A percentile compares a stretch with the other conserved stretches of the same genome.
Conservation (phyloP, 2,329 filamentous ascomycete species). For the Neophaeococcomyces mojaviensis region DNA sequence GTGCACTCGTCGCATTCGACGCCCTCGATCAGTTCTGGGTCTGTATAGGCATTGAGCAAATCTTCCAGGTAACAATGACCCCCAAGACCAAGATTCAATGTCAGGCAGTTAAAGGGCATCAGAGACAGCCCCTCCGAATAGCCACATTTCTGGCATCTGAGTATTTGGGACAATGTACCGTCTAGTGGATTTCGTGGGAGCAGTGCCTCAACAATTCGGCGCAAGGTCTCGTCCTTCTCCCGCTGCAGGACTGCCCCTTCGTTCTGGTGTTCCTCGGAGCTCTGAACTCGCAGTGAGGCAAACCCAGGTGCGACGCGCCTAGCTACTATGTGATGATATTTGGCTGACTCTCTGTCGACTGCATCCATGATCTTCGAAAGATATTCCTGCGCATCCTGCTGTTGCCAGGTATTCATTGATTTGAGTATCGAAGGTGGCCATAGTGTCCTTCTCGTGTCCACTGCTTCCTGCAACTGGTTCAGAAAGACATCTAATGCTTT, state of each 20-base stretch:
- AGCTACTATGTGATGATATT: conserved; percentile 20
- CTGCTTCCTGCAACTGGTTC: conserved; percentile 57
- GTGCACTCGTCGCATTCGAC: conserved; percentile 92
- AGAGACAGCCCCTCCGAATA: conserved; percentile 82
- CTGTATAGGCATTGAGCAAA: conserved; percentile 75
- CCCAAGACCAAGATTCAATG: conserved; percentile 65
- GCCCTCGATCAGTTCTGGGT: conserved; percentile 75
- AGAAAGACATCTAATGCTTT: conserved; percentile 60
- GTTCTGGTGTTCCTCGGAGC: not conserved
- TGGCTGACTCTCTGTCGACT: conserved; percentile 67
- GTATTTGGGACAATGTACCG: conserved; percentile 77
- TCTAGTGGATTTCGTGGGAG: conserved; percentile 68
- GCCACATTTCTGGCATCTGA: conserved; percentile 78
- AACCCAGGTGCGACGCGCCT: conserved; percentile 15
- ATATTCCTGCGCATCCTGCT: conserved; percentile 97
- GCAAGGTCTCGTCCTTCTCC: not conserved
- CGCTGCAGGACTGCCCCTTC: not conserved
- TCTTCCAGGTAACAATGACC: conserved; percentile 65
- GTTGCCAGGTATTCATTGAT: conserved; percentile 89
- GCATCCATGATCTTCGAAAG: conserved; percentile 83
- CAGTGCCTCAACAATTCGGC: not conserved
- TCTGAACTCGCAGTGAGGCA: conserved; percentile 10
- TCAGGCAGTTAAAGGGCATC: conserved; percentile 90
- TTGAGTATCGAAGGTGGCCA: conserved; percentile 79
- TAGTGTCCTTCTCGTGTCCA: conserved; percentile 42